phyloP scores from a whole-genome alignment of 75 land plant genomes.

The Sequoia sempervirens region DNA sequence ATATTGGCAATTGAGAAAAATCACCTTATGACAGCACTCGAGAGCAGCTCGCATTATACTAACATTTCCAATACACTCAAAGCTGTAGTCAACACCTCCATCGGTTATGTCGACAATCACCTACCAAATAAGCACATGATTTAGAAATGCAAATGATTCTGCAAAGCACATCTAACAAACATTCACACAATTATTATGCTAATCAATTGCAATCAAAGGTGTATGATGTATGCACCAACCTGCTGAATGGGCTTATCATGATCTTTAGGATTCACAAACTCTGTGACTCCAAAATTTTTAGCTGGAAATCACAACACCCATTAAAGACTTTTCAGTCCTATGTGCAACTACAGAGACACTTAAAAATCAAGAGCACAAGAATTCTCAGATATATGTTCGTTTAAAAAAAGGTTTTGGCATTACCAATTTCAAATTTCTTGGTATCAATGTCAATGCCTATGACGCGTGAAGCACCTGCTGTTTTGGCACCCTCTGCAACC shows the following conservation, averaged over 20 bases:
- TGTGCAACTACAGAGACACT: not conserved
- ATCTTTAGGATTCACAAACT: conserved; percentile 85
- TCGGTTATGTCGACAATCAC: conserved; percentile 69
- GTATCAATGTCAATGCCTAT: conserved; percentile 82
- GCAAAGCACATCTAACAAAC: not conserved
- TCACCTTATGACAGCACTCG: conserved; percentile 87
- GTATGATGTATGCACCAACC: conserved; percentile 20
- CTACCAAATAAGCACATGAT: conserved; percentile 3
- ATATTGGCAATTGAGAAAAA: not conserved
- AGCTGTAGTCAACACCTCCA: conserved; percentile 97
- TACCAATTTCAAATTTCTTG: conserved; percentile 76
- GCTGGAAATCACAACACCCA: conserved; percentile 37
- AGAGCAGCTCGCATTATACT: conserved; percentile 81
- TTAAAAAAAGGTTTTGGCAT: not conserved
- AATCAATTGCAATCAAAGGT: not conserved
- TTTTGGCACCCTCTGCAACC: conserved; percentile 93
- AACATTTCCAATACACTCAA: conserved; percentile 97
- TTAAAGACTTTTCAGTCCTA: not conserved
- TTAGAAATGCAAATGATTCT: conserved; percentile 5
- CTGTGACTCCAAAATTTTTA: conserved; percentile 81
- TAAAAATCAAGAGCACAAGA: not conserved
- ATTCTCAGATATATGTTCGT: no score
- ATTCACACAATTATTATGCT: not conserved
- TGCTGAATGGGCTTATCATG: conserved; percentile 80
- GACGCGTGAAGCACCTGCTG: conserved; percentile 82